A percentile compares a stretch with the other conserved stretches of the same genome.
These are phyloP conservation scores for Lycium barbarum DNA, from an alignment of 257 asterid species.

Conservation along the genomic window DNA sequence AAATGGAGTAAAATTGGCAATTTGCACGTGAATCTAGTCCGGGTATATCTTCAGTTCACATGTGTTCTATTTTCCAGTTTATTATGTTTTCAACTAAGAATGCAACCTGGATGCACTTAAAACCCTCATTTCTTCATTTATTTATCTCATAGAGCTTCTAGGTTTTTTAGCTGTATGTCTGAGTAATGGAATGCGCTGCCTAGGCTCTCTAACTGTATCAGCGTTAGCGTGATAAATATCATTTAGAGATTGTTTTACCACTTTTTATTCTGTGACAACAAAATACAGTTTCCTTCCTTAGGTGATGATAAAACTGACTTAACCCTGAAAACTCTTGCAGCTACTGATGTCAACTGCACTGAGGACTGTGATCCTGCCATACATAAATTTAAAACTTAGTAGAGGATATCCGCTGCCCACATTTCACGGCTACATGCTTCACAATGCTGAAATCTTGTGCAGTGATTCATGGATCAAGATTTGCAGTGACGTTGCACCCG, in stretches of 20 bases:
- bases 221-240: background rate
- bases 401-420: constrained; percentile 66
- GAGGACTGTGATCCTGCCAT: constrained; percentile 73
- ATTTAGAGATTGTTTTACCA: background rate
- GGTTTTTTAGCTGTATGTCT: background rate
- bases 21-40: constrained; percentile 75
- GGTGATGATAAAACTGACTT: constrained; percentile 15
- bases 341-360: constrained; percentile 57
- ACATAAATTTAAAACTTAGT: constrained; percentile 61
- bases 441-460: constrained; percentile 56
- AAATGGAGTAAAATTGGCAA: constrained; percentile 88
- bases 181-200: background rate
- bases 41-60: constrained; percentile 54
- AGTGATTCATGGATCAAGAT: constrained; percentile 61
- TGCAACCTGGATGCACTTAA: constrained; percentile 9
- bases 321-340: constrained; percentile 49
- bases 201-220: background rate
- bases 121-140: background rate
- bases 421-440: constrained; percentile 72
- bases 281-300: background rate
- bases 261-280: background rate
- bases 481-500: constrained; percentile 62
- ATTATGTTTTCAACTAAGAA: background rate
- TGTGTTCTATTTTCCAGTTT: constrained; percentile 3
- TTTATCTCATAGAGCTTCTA: background rate